phyloP scores from a whole-genome alignment of 345 rosid species.

The Salix koriyanagi region DNA sequence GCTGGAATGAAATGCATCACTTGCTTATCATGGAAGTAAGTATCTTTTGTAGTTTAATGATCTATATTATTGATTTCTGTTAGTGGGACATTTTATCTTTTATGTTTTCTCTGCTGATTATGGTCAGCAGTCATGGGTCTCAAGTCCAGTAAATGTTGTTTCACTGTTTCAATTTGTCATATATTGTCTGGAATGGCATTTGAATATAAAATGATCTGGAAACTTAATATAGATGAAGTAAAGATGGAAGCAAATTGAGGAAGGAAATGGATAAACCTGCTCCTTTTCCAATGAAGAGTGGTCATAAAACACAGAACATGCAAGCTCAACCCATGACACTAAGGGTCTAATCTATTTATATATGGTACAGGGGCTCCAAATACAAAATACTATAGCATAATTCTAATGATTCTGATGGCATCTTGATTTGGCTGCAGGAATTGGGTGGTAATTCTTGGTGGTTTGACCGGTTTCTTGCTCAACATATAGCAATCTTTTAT shows the following conservation, averaged over 20 bases:
- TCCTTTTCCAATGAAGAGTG: background rate
- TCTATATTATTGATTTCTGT: background rate
- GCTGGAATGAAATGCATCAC: constrained; percentile 99
- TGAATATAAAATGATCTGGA: background rate
- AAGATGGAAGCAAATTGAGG: background rate
- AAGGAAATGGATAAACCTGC: background rate
- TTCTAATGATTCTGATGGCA: constrained; percentile 7
- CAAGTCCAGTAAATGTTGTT: background rate
- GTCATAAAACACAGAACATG: background rate
- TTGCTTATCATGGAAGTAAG: constrained; percentile 98
- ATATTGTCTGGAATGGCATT: background rate
- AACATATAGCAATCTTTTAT: constrained; percentile 69
- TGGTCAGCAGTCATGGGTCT: background rate
- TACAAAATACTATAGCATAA: background rate
- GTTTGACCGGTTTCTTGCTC: constrained; percentile 90
- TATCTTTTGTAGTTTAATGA: background rate
- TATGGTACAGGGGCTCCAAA: background rate
- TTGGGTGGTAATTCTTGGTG: constrained; percentile 95
- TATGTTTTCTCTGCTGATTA: background rate
- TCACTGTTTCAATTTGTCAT: background rate
- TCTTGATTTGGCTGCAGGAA: constrained; percentile 55
- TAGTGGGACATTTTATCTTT: background rate
- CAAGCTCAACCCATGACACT: background rate
- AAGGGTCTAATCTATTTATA: background rate
- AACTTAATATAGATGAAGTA: background rate